Evolutionary conservation across 441 rosid genomes (phyloP).

Genomic region (Mallotus repandus): DNA sequence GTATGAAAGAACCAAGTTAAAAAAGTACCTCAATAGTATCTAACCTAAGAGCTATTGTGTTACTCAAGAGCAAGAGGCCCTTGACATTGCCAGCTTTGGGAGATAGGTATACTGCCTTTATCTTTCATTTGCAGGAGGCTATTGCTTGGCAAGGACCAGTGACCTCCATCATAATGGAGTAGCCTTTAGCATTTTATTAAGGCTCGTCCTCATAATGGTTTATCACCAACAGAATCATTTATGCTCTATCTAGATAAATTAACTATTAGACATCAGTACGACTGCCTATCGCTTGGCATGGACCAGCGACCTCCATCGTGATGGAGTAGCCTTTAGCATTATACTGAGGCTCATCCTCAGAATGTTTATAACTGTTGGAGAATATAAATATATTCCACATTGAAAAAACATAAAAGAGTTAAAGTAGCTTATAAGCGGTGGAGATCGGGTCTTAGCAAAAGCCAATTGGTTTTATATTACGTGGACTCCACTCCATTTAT

Average conservation of each 20-base stretch:
- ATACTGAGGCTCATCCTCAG: not conserved
- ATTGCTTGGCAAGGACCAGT: not conserved
- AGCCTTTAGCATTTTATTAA: not conserved
- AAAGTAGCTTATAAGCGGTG: no score
- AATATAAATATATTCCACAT: no score
- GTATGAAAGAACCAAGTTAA: slow-evolving; percentile 7
- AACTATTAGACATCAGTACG: no score
- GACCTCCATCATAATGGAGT: not conserved
- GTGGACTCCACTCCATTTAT: no score
- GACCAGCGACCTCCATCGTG: not conserved
- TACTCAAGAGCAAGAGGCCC: not conserved
- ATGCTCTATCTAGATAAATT: no score
- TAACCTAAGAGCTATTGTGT: not conserved
- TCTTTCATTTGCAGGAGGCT: slow-evolving; percentile 3
- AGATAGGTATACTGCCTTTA: not conserved
- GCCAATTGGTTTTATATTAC: no score
- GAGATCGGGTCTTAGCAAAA: no score
- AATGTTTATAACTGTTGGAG: not conserved
- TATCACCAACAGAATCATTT: not conserved
- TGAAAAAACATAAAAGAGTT: no score
- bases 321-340: not conserved
- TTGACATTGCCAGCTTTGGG: not conserved
- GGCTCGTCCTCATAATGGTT: not conserved
- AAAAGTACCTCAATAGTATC: slow-evolving; percentile 2
- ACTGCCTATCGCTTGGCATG: not conserved